Conservation (phyloP, 345 rosid genomes). For the Brassica incana region DNA sequence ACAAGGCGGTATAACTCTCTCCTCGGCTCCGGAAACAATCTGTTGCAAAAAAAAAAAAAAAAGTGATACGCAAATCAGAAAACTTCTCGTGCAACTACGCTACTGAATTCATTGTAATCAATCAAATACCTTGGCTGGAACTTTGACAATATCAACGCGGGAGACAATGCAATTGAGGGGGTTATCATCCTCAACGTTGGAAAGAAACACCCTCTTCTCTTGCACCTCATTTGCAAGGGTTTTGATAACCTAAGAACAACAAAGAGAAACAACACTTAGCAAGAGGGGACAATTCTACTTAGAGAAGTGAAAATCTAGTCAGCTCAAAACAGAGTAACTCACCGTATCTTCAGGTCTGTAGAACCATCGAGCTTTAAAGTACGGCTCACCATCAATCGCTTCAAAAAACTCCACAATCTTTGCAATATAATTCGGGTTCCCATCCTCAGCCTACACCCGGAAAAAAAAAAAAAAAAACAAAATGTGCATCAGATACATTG, state of each 20-base stretch:
- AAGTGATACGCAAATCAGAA: not conserved
- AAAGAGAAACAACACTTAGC: not conserved
- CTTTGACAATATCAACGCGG: slow-evolving; percentile 26
- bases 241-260: slow-evolving; percentile 38
- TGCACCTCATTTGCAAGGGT: slow-evolving; percentile 18
- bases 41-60: not conserved
- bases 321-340: not conserved
- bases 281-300: not conserved
- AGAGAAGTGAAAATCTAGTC: not conserved
- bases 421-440: slow-evolving; percentile 39
- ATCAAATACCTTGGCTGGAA: slow-evolving; percentile 39
- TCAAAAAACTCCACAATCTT: slow-evolving; percentile 18
- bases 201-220: slow-evolving; percentile 43
- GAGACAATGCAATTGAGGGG: slow-evolving; percentile 42
- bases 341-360: slow-evolving; percentile 49
- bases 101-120: not conserved
- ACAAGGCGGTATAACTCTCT: slow-evolving; percentile 19
- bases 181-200: slow-evolving; percentile 47
- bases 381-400: not conserved
- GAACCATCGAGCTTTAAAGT: slow-evolving; percentile 6
- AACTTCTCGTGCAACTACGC: not conserved
- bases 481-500: not conserved
- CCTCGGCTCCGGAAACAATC: slow-evolving; percentile 27
- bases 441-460: slow-evolving; percentile 31
- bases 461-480: not conserved